Evolutionary conservation across 306 rosid species (phyloP).

Genomic region (Leucaena leucocephala): DNA sequence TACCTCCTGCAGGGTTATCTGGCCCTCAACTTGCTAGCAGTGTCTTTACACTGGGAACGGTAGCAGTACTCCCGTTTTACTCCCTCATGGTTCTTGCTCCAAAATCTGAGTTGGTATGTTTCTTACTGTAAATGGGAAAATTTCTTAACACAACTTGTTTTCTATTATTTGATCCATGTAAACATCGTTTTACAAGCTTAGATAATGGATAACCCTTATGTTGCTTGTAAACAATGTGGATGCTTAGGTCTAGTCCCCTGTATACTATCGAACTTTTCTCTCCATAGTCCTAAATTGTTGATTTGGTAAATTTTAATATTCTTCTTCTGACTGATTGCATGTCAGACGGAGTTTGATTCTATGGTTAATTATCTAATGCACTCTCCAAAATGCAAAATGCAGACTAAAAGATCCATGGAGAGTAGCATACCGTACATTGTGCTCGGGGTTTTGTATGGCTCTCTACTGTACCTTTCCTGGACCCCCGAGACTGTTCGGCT

Average conservation of each 20-base stretch:
- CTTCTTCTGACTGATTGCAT: slow-evolving; percentile 3
- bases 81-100: slow-evolving; percentile 96
- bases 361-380: slow-evolving; percentile 27
- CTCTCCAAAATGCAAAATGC: slow-evolving; percentile 44
- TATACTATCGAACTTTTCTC: not conserved
- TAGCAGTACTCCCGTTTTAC: slow-evolving; percentile 91
- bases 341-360: not conserved
- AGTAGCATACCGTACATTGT: slow-evolving; percentile 67
- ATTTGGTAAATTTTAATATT: slow-evolving; percentile 13
- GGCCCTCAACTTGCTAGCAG: slow-evolving; percentile 72
- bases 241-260: not conserved
- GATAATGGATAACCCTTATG: not conserved
- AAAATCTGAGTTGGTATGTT: slow-evolving; percentile 71
- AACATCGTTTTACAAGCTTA: slow-evolving; percentile 1
- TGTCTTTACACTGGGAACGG: slow-evolving; percentile 82
- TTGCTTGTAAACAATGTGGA: not conserved
- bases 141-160: slow-evolving; percentile 16
- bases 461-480: slow-evolving; percentile 88
- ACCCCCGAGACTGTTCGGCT: slow-evolving; percentile 72
- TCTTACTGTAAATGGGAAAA: slow-evolving; percentile 25
- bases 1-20: slow-evolving; percentile 60
- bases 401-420: slow-evolving; percentile 78
- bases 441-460: slow-evolving; percentile 87
- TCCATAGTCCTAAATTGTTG: not conserved
- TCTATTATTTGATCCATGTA: not conserved